Evolutionary conservation across 139 green algal species (phyloP), one percentile per base, ranked within the genome.

Genomic region (Coccomyxa sp.): DNA sequence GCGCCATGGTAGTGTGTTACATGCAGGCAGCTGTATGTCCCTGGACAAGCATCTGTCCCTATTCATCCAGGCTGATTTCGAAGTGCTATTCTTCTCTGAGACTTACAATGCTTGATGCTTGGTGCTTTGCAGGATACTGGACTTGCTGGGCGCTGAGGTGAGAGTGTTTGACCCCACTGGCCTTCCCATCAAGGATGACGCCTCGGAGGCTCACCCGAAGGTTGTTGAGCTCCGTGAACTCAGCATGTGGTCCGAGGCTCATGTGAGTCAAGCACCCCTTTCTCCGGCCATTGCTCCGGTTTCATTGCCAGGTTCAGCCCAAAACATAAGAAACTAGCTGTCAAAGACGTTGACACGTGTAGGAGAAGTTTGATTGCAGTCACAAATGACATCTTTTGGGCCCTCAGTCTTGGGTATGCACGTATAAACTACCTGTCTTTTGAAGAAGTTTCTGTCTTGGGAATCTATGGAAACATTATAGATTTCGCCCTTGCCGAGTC

Each of bases 141-240:
- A 87, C 79, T 58, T 27, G 11, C 38, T 85, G 13, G 84, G 84
- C n/a, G 74, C 59, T 4, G 83, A 87, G 16, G 84, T 85, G 76
- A 30, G 84, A 0, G 80, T 85, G 23, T 87, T 68, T 51, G 38
- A 85, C 66, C 84, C 84, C 13, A 18, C 1, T 12, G 84, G 76
- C 16, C 84, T 87, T n/a, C 84, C 84, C 28, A 75, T 87, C 71
- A 67, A 83, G 77, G 84, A 81, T 45, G 67, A 76, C 7, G 80
- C 11, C 17, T 67, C 79, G 31, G 74, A 80, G 68, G 57, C 21
- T 11, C 80, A 87, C 63, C 58, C 84, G 31, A 87, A 87, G 68
- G 84, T 87, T 13, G 11, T 58, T 14, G 84, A 87, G 79, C 38
- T 87, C n/a, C 76, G 84, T 15, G 30, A 80, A 27, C 80, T 87